Evolutionary conservation across 352 stramenopile species (phyloP).

Genomic region (Globisporangium middletonii): DNA sequence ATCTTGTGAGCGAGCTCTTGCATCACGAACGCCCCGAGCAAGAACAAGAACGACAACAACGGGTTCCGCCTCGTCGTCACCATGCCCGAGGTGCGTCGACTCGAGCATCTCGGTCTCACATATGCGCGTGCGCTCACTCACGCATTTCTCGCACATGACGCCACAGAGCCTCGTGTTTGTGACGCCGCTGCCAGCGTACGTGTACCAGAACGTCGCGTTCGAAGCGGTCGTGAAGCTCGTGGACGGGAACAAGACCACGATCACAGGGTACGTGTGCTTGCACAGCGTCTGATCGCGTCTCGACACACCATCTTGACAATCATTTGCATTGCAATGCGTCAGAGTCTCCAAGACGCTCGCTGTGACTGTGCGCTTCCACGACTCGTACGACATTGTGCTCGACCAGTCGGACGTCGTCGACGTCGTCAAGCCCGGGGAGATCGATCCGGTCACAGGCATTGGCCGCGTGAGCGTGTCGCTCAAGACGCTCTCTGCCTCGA

Average conservation of each 20-base stretch:
- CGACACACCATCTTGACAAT: no score
- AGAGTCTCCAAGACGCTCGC: conserved; percentile 38
- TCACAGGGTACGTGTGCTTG: conserved; percentile 33
- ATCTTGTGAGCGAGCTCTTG: no score
- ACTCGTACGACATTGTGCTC: conserved; percentile 68
- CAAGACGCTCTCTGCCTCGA: conserved; percentile 43
- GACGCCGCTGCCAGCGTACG: conserved; percentile 45
- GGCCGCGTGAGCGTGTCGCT: conserved; percentile 41
- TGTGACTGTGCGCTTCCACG: conserved; percentile 62
- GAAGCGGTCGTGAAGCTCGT: conserved; percentile 54
- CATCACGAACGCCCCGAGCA: no score
- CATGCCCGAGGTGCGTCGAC: conserved; percentile 33
- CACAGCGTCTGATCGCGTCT: no score
- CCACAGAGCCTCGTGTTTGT: conserved; percentile 54
- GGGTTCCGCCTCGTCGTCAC: background rate
- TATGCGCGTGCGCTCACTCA: background rate
- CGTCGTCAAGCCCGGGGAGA: conserved; percentile 13
- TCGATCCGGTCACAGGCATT: conserved; percentile 36
- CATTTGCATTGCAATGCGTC: background rate
- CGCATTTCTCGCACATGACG: no score
- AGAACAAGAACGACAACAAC: background rate
- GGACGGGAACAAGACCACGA: conserved; percentile 47
- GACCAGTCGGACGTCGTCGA: conserved; percentile 45
- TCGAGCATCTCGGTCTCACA: background rate
- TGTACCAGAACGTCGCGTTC: conserved; percentile 61